Base-by-base conservation (phyloP, 768 basidiomycete species). In the Paxillus ammoniavirescens region DNA sequence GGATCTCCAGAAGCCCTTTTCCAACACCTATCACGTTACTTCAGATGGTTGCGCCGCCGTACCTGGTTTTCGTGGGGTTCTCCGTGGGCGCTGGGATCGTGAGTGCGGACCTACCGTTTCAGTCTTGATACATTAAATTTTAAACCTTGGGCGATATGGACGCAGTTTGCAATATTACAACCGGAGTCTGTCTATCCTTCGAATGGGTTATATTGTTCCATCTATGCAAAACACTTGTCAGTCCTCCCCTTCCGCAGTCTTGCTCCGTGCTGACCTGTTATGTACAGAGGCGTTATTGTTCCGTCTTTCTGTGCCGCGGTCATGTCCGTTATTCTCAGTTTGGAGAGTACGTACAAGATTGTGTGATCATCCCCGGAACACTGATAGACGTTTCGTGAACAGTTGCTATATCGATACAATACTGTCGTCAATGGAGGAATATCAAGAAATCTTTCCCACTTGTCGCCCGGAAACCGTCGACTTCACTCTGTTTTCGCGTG, bases 171-270 rank as follows among this genome's bases (percentile, higher is more conserved):
- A 30, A 48, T 43, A 12, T 61, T 50, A 57, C 54, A 50, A 17
- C 52, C 61, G 35, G 52, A 51, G 33, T 46, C 54, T 2, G 58
- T 67, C 37, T 35, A 3, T 52, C 49, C 54, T 15, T 61, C 65
- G 42, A 82, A 81, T 61, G 77, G 78, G 31, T 57, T 84, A 42
- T 83, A 82, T 65, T 84, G 83, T 59, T 72, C 73, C 14, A 61
- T 74, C n/a, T 57, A 61, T 18, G 55, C 58, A 9, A 57, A 62
- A 36, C 56, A 61, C 42, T 64, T 75, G 81, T 82, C 53, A 51
- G 79, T 66, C 47, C 37, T 26, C 17, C 35, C 10, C 38, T 41
- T 50, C 26, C 28, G 13, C 45, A 28, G 37, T 53, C 53, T 53
- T 51, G 28, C 23, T 49, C 41, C 45, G 38, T 41, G 35, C 54